Evolutionary conservation across 208 protist genomes (phyloP), one percentile per base, ranked within the genome.

Genomic region (Trypanosoma boissoni): DNA sequence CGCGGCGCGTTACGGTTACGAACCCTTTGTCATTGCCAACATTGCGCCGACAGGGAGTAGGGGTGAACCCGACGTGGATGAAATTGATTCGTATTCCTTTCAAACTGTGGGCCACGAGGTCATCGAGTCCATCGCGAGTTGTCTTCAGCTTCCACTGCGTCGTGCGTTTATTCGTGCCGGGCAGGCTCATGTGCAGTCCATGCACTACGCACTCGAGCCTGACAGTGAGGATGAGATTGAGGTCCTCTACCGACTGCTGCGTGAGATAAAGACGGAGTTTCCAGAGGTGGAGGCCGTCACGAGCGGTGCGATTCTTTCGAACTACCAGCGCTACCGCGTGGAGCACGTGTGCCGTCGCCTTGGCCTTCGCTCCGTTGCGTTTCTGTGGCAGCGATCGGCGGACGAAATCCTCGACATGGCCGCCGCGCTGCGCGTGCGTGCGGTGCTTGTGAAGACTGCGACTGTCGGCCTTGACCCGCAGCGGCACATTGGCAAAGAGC

Each of bases 71-170:
- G 50, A 72, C 10, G 69, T 68, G 23, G 54, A 88, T 27, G 98
- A 99, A 67, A 70, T 99, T 23, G 98, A 99, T 72, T 98, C 92
- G 23, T 99, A 94, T 80, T 99, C 97, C 88, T 99, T 98, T 74
- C 98, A 99, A 80, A 99, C 97, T 0, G 97, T 99, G 8, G 98
- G 97, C 16, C 91, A 98, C 69, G 87, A 95, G 44, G 86, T 84
- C 0, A 83, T 99, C 42, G 72, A 83, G 9, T 37, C 55, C 7
- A 89, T 99, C 28, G 91, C 96, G 0, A 32, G 85, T 7, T 98
- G 94, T 66, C 58, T 99, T 36, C 72, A 74, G 6, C 44, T 99
- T 23, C 98, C 98, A 5, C 74, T 99, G 21, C 94, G 92, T 18
- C 77, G 88, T n/a, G 49, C 64, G 2, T 53, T 36, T 1, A 92